Evolutionary conservation across 2,329 filamentous ascomycete species (phyloP).

Genomic region (Ceratocystis albifundus): DNA sequence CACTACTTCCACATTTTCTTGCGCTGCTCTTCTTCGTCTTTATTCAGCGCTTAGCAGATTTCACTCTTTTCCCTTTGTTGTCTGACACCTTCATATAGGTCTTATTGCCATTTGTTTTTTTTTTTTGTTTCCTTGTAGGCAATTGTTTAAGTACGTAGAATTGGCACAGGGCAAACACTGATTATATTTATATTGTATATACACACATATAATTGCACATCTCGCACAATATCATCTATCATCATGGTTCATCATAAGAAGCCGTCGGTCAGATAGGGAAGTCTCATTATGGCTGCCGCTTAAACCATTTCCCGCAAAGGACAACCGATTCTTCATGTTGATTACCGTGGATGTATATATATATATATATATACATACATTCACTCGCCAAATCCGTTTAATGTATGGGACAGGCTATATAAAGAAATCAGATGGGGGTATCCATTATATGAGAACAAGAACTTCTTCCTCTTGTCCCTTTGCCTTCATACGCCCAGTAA

Average conservation of each 20-base stretch:
- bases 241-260: neutral
- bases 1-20: neutral
- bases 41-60: neutral
- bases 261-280: no score
- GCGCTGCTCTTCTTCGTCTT: neutral
- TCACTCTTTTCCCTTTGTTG: neutral
- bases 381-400: neutral
- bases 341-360: neutral
- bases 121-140: neutral
- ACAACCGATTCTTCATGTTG: neutral
- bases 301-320: no score
- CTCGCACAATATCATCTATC: neutral
- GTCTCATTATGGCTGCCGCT: no score
- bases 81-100: neutral
- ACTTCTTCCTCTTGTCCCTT: neutral
- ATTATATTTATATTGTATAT: neutral
- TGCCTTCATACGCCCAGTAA: neutral
- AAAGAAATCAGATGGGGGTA: neutral
- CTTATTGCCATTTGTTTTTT: neutral
- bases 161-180: neutral
- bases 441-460: neutral
- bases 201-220: neutral
- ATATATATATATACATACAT: neutral
- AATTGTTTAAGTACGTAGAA: neutral
- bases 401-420: neutral